These are phyloP conservation scores for Huntiella moniliformis DNA, from an alignment of 2,329 filamentous ascomycete species.

Conservation along the genomic window DNA sequence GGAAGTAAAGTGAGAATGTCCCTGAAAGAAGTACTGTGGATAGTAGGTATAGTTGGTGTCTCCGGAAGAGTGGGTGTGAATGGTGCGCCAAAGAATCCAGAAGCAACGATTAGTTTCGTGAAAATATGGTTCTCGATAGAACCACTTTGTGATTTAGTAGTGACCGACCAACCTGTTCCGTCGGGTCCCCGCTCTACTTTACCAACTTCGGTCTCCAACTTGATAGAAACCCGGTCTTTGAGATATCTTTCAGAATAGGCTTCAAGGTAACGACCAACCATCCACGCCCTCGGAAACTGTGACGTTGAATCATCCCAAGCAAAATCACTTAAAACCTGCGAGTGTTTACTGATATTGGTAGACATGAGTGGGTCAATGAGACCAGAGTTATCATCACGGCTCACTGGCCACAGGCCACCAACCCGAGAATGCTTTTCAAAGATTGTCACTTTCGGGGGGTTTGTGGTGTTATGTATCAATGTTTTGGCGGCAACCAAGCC, in stretches of 20 bases:
- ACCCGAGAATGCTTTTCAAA: constrained; percentile 48
- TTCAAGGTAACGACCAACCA: constrained; percentile 55
- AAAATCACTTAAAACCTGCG: constrained; percentile 53
- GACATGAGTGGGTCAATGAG: constrained; percentile 48
- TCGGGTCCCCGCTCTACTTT: constrained; percentile 15
- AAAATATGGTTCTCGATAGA: constrained; percentile 31
- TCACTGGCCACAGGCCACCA: constrained; percentile 60
- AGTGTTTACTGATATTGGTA: constrained; percentile 60
- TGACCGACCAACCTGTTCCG: constrained; percentile 25
- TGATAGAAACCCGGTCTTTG: constrained; percentile 19
- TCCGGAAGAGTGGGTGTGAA: constrained; percentile 26
- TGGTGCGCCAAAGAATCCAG: constrained; percentile 55
- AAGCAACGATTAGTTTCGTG: constrained; percentile 53
- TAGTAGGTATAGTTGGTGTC: constrained; percentile 25
- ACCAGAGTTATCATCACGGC: constrained; percentile 27
- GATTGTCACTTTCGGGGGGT: constrained; percentile 46
- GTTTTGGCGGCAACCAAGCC: constrained; percentile 56
- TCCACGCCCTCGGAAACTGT: constrained; percentile 57
- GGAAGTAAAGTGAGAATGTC: constrained; percentile 31
- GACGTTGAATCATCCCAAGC: constrained; percentile 45
- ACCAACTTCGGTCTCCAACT: constrained; percentile 26
- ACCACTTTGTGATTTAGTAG: constrained; percentile 16
- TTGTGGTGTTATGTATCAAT: constrained; percentile 40
- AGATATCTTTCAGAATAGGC: constrained; percentile 43
- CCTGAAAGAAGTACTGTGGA: constrained; percentile 53